These are phyloP conservation scores for Entomortierella chlamydospora DNA, from an alignment of 192 early-diverging fungal genomes.

Conservation along the genomic window DNA sequence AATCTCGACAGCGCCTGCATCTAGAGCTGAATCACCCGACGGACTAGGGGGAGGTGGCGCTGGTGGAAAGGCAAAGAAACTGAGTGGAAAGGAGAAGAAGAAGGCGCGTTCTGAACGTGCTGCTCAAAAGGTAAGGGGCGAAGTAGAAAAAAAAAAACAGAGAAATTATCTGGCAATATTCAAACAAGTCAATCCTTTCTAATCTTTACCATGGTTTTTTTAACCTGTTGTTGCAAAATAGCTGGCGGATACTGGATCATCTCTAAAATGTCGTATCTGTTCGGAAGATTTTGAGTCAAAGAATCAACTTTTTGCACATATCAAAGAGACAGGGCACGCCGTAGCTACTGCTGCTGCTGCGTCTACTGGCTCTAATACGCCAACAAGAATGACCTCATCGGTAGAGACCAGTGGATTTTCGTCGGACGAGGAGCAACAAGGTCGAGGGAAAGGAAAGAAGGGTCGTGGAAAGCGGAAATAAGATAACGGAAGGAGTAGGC, in stretches of 20 bases:
- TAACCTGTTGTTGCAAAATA: constrained; percentile 36
- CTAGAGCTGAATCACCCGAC: constrained; percentile 47
- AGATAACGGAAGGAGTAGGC: not conserved
- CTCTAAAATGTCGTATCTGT: constrained; percentile 84
- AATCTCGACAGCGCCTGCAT: constrained; percentile 56
- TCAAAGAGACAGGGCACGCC: constrained; percentile 89
- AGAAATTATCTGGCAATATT: not conserved
- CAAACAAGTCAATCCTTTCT: constrained; percentile 1
- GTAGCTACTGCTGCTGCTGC: constrained; percentile 48
- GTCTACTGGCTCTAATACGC: not conserved
- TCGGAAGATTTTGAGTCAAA: constrained; percentile 74
- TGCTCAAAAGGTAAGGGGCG: constrained; percentile 58
- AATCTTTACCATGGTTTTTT: not conserved
- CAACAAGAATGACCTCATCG: not conserved
- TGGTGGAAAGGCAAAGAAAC: constrained; percentile 51
- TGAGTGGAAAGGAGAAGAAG: constrained; percentile 52
- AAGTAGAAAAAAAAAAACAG: too few species aligned
- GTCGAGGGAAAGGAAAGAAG: constrained; percentile 51
- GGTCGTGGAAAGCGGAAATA: constrained; percentile 51
- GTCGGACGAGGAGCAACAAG: constrained; percentile 39
- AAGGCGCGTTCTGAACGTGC: constrained; percentile 43
- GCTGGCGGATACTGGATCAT: constrained; percentile 48
- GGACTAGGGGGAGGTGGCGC: too few species aligned
- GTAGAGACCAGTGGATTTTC: constrained; percentile 15
- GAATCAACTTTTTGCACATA: constrained; percentile 91